These are phyloP conservation scores for Cladophialophora chaetospira DNA, from an alignment of 2,329 filamentous ascomycete species.

Conservation along the genomic window DNA sequence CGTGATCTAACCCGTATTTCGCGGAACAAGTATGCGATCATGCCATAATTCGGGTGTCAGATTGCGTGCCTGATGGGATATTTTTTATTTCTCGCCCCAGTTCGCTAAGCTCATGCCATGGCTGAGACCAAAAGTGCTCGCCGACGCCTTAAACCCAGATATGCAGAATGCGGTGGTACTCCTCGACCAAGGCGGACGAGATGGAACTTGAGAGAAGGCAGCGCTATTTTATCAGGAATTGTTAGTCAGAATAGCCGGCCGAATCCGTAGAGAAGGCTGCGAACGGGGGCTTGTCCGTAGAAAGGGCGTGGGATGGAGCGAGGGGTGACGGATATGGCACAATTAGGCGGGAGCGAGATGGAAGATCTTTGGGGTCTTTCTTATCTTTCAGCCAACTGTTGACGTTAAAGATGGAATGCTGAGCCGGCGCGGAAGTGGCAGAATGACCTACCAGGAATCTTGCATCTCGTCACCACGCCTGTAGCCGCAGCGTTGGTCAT, in stretches of 20 bases:
- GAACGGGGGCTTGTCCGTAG: background rate
- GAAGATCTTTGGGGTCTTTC: conserved; percentile 1
- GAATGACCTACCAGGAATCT: conserved; percentile 5
- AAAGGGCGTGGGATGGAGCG: conserved; percentile 4
- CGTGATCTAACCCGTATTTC: background rate
- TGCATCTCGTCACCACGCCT: conserved; percentile 12
- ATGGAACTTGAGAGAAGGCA: background rate
- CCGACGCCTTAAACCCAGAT: background rate
- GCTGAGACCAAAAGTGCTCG: background rate
- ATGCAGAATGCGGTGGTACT: background rate
- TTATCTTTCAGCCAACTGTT: conserved; percentile 7
- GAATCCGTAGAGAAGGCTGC: conserved; percentile 2
- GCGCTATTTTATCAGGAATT: background rate
- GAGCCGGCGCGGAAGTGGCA: conserved; percentile 11
- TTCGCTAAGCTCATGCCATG: background rate
- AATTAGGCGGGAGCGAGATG: conserved; percentile 1
- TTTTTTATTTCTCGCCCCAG: background rate
- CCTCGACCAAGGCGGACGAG: background rate
- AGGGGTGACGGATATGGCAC: background rate
- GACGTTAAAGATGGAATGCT: conserved; percentile 1
- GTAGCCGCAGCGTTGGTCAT: conserved; percentile 13
- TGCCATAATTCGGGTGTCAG: conserved; percentile 9
- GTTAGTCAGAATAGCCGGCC: conserved; percentile 12
- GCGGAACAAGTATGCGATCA: background rate
- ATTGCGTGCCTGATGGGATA: conserved; percentile 12